Percentiles rank a stretch among this genome's conserved stretches.
phyloP scores from a whole-genome alignment of 73 alveolate species.

The Paramecium primaurelia region DNA sequence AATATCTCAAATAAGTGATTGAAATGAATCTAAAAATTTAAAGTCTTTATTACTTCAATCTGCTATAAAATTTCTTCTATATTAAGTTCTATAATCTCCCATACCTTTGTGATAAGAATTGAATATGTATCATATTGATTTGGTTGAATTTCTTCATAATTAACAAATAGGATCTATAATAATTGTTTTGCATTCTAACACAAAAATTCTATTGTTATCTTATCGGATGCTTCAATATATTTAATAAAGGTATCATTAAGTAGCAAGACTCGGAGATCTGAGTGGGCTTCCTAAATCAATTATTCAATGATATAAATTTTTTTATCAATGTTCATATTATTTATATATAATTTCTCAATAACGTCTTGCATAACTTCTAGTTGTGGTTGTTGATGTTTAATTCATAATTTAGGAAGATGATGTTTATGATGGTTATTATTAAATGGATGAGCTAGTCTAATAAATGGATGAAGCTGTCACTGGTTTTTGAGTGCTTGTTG shows the following conservation, averaged over 20 bases:
- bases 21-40: background rate
- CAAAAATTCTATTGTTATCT: background rate
- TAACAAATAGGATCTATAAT: background rate
- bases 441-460: background rate
- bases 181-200: background rate
- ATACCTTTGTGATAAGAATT: background rate
- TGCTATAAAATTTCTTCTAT: background rate
- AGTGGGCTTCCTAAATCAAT: background rate
- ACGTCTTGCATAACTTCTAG: constrained; percentile 13
- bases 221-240: background rate
- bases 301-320: constrained; percentile 21
- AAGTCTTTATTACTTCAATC: background rate
- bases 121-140: background rate
- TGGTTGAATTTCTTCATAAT: background rate
- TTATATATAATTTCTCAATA: background rate
- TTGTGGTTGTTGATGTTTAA: background rate
- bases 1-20: background rate
- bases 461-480: background rate
- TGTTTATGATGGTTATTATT: background rate
- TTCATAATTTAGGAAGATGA: constrained; percentile 28
- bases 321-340: constrained; percentile 1
- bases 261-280: background rate
- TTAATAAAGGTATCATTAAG: background rate
- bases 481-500: background rate
- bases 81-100: background rate